Percentiles rank a stretch among this genome's conserved stretches.
Evolutionary conservation across 257 asterid species (phyloP).

Genomic region (Przewalskia tangutica): DNA sequence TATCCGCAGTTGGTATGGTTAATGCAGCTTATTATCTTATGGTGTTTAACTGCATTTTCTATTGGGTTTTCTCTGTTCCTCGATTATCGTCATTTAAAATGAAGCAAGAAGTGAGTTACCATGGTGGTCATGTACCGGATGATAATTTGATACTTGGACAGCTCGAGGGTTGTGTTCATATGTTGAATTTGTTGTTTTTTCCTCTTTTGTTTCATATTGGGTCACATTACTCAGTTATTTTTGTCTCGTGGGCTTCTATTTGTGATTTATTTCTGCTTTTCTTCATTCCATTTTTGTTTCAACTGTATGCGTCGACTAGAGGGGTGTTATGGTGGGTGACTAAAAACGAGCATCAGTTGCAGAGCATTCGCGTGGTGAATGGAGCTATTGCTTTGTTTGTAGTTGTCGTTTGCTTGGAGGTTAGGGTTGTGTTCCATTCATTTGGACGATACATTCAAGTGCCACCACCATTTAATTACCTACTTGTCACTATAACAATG

Average conservation of each 20-base stretch:
- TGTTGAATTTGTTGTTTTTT: constrained; percentile 58
- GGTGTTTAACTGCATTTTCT: constrained; percentile 76
- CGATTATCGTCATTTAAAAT: constrained; percentile 68
- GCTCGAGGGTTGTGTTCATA: constrained; percentile 88
- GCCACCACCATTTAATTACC: constrained; percentile 81
- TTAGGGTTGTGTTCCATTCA: constrained; percentile 92
- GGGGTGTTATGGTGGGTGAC: constrained; percentile 99
- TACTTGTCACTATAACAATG: constrained; percentile 77
- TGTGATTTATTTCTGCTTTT: constrained; percentile 81
- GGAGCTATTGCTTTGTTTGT: constrained; percentile 75
- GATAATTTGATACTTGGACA: constrained; percentile 68
- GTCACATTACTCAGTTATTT: constrained; percentile 58
- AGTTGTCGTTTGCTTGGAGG: constrained; percentile 77
- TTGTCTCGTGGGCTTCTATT: constrained; percentile 55
- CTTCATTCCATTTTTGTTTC: constrained; percentile 76
- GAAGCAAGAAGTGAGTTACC: constrained; percentile 63
- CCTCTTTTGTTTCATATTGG: constrained; percentile 70
- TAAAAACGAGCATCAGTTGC: constrained; percentile 70
- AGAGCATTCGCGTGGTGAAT: constrained; percentile 70
- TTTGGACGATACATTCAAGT: constrained; percentile 96
- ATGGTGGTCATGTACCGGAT: constrained; percentile 74
- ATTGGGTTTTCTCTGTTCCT: constrained; percentile 92
- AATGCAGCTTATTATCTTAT: constrained; percentile 85
- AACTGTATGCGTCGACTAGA: constrained; percentile 84
- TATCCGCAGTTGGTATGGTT: constrained; percentile 77